Evolutionary conservation across 306 rosid genomes (phyloP).

Genomic region (Mucuna pruriens): DNA sequence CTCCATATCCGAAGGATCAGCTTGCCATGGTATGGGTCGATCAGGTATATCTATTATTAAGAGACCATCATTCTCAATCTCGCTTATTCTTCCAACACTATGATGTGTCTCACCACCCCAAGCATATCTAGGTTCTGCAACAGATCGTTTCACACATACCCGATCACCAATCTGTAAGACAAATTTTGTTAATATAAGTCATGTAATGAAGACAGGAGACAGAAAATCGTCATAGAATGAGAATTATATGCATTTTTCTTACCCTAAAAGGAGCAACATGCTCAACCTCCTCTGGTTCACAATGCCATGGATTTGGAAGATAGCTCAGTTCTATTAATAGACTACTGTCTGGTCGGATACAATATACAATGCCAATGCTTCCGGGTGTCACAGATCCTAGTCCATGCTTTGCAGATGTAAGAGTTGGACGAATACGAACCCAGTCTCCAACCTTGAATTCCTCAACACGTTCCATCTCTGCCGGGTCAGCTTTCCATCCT

Average conservation of each 20-base stretch:
- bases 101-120: slow-evolving; percentile 99
- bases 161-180: slow-evolving; percentile 84
- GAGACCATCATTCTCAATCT: slow-evolving; percentile 97
- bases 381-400: slow-evolving; percentile 98
- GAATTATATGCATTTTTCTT: slow-evolving; percentile 34
- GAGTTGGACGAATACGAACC: slow-evolving; percentile 98
- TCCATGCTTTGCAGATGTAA: slow-evolving; percentile 95
- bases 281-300: slow-evolving; percentile 99
- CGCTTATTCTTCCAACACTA: slow-evolving; percentile 93
- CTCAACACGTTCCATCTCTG: slow-evolving; percentile 99
- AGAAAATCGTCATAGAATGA: neutral
- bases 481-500: slow-evolving; percentile 99
- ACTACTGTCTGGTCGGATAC: slow-evolving; percentile 96
- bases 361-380: slow-evolving; percentile 96
- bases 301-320: slow-evolving; percentile 98
- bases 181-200: slow-evolving; percentile 26
- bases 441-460: slow-evolving; percentile 98
- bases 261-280: slow-evolving; percentile 90
- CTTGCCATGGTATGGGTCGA: slow-evolving; percentile 98
- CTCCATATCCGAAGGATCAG: slow-evolving; percentile 99
- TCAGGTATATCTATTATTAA: slow-evolving; percentile 86
- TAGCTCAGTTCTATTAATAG: slow-evolving; percentile 87
- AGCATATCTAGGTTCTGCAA: slow-evolving; percentile 98
- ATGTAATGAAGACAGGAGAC: neutral
- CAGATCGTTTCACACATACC: slow-evolving; percentile 96